Conservation (phyloP, 2,329 filamentous ascomycete species). For the Fusarium dimerum region DNA sequence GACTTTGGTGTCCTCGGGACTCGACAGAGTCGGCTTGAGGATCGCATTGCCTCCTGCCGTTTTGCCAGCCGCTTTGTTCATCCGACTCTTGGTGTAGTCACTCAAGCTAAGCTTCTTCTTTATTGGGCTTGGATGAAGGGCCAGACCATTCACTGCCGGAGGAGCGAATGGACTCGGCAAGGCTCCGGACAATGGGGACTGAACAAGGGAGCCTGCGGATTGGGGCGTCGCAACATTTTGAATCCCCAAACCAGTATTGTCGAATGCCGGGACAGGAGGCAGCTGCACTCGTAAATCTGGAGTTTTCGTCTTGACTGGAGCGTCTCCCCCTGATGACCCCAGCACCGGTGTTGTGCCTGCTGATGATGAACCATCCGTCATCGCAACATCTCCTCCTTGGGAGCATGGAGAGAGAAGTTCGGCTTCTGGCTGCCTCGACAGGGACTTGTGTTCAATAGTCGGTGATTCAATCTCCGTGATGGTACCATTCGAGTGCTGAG, state of each 20-base stretch:
- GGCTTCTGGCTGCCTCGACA: constrained; percentile 15
- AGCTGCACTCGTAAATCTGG: constrained; percentile 56
- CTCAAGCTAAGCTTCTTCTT: constrained; percentile 70
- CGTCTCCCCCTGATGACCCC: constrained; percentile 15
- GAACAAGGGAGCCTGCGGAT: constrained; percentile 42
- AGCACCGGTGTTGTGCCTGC: constrained; percentile 26
- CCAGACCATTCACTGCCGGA: constrained; percentile 43
- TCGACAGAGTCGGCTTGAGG: constrained; percentile 37
- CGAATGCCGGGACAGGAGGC: constrained; percentile 56
- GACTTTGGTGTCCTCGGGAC: constrained; percentile 39
- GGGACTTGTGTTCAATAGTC: constrained; percentile 31
- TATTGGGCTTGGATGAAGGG: constrained; percentile 56
- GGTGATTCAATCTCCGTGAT: constrained; percentile 45
- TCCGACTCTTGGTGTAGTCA: constrained; percentile 63
- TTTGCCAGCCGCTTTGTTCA: constrained; percentile 54
- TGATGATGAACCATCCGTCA: constrained; percentile 34
- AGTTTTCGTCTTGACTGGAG: constrained; percentile 38
- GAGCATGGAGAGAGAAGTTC: constrained; percentile 28
- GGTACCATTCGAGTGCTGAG: constrained; percentile 30
- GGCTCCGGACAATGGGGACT: constrained; percentile 52
- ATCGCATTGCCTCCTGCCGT: constrained; percentile 28
- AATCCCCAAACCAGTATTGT: constrained; percentile 37
- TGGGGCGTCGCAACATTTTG: constrained; percentile 47
- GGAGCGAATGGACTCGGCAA: constrained; percentile 46
- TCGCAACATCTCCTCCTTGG: constrained; percentile 24